A percentile compares a stretch with the other conserved stretches of the same genome.
Conservation (phyloP, 805 yeast species). For the Ogataea dorogensis region DNA sequence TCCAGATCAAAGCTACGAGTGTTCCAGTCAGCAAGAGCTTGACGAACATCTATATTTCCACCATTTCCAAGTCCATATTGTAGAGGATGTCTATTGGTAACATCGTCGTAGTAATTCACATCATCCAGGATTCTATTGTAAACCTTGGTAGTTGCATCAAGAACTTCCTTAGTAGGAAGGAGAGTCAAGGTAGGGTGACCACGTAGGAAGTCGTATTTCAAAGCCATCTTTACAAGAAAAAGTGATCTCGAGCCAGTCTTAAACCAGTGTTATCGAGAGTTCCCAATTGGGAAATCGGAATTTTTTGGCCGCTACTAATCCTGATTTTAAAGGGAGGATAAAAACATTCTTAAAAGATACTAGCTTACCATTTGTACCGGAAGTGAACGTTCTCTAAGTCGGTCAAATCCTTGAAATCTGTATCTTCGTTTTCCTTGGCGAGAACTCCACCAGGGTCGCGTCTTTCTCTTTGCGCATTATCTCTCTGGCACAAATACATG, state of each 20-base stretch:
- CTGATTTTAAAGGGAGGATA: conserved; percentile 5
- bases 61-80: conserved; percentile 76
- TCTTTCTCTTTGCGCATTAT: conserved; percentile 23
- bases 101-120: conserved; percentile 44
- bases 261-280: conserved; percentile 1
- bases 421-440: conserved; percentile 33
- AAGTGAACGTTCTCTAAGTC: conserved; percentile 52
- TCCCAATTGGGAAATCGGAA: conserved; percentile 13
- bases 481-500: conserved; percentile 26
- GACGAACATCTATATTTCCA: conserved; percentile 59
- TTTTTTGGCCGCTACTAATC: conserved; percentile 4
- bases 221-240: conserved; percentile 3
- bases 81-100: conserved; percentile 55
- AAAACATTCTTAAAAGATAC: not conserved
- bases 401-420: conserved; percentile 52
- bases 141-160: conserved; percentile 52
- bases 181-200: conserved; percentile 72
- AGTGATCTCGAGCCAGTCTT: no score
- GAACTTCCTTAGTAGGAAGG: conserved; percentile 55
- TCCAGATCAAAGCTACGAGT: conserved; percentile 38
- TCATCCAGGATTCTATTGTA: conserved; percentile 39
- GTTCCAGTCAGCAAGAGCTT: conserved; percentile 53
- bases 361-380: conserved; percentile 39
- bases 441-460: conserved; percentile 25
- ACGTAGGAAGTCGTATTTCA: conserved; percentile 55